These are phyloP conservation scores for Komagataella kurtzmanii DNA, from an alignment of 805 yeast genomes.

Conservation along the genomic window DNA sequence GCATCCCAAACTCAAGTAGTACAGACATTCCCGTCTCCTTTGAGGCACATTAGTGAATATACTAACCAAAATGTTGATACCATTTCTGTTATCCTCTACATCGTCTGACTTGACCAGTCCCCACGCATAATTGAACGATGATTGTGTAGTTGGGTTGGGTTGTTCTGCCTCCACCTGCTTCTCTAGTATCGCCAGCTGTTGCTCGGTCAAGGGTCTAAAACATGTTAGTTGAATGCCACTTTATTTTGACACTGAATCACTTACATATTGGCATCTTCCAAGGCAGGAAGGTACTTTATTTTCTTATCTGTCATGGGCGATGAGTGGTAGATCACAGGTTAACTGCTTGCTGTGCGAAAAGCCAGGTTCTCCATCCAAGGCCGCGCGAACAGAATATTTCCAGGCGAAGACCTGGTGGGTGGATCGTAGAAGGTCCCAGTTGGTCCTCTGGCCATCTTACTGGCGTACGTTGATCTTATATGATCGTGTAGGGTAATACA, in stretches of 20 bases:
- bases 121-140: slow-evolving; percentile 94
- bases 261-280: slow-evolving; percentile 16
- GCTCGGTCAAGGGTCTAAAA: slow-evolving; percentile 45
- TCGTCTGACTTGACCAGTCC: slow-evolving; percentile 68
- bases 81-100: slow-evolving; percentile 57
- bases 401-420: neutral
- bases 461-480: too few relatives aligned
- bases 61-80: slow-evolving; percentile 61
- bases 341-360: neutral
- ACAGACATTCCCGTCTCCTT: slow-evolving; percentile 80
- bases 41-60: slow-evolving; percentile 65
- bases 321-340: neutral
- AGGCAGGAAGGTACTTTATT: slow-evolving; percentile 7
- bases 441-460: too few relatives aligned
- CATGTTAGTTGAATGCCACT: slow-evolving; percentile 9
- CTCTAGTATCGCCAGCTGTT: slow-evolving; percentile 63
- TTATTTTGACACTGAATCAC: slow-evolving; percentile 3
- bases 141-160: slow-evolving; percentile 68
- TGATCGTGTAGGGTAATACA: too few relatives aligned
- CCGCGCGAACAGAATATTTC: neutral
- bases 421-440: neutral
- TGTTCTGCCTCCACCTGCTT: slow-evolving; percentile 72
- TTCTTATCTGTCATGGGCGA: neutral
- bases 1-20: slow-evolving; percentile 78
- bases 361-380: neutral